These are phyloP conservation scores for Penicillium paxilli DNA, from an alignment of 495 filamentous ascomycete species.

Conservation along the genomic window DNA sequence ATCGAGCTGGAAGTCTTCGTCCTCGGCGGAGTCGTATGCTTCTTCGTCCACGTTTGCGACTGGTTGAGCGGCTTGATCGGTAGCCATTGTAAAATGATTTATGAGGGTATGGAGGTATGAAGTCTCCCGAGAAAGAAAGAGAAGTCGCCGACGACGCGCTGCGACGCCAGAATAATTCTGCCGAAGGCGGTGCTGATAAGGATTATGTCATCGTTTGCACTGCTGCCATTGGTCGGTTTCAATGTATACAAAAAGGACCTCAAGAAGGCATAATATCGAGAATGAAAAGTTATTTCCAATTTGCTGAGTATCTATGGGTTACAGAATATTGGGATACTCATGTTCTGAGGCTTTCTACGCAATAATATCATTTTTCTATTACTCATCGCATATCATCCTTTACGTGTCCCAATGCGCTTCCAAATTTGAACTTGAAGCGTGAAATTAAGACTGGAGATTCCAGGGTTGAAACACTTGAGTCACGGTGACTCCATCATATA, in stretches of 20 bases:
- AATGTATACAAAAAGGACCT: background rate
- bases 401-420: no score
- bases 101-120: background rate
- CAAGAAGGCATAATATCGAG: no score
- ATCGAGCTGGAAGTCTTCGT: slow-evolving; percentile 72
- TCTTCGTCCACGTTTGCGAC: slow-evolving; percentile 48
- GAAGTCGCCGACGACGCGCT: slow-evolving; percentile 1
- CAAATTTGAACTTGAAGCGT: no score
- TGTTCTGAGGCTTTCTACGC: no score
- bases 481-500: background rate
- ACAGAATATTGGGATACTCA: no score
- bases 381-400: no score
- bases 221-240: background rate
- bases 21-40: slow-evolving; percentile 69
- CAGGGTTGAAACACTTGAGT: background rate
- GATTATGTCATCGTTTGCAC: slow-evolving; percentile 11
- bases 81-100: slow-evolving; percentile 25
- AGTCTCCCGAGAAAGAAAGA: no score
- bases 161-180: slow-evolving; percentile 19
- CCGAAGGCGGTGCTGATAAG: slow-evolving; percentile 24
- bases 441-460: no score
- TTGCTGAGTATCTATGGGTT: no score
- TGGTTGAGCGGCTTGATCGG: slow-evolving; percentile 13
- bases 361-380: no score
- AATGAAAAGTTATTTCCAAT: no score